Base-by-base conservation (phyloP, 164 flowering plant species). In the Dillenia turbinata region DNA sequence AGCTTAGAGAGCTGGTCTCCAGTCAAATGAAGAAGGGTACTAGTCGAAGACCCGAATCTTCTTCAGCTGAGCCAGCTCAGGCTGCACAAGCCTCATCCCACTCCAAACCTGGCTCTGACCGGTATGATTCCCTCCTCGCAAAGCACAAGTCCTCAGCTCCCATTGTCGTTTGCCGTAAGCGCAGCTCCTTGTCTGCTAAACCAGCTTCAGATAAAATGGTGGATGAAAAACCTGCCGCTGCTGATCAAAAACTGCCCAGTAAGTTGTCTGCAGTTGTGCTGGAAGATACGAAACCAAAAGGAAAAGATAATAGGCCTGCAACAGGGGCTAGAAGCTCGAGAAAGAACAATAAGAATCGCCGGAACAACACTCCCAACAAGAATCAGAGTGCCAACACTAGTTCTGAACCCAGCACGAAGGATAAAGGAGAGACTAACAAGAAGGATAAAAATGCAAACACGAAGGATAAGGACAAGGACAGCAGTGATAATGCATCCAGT, bases 131-230 rank as follows among this genome's bases (percentile, higher is more conserved):
- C 1, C 50, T 78, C 58, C 75, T 71, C n/a, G 67, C 61, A 2
- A 79, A 79, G 33, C 80, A 73, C 3, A 78, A 80, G 40, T 22
- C 82, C 6, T 46, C 77, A 0, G 78, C 65, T 15, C 81, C 84
- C 0, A 64, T 82, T 0, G 55, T 79, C 1, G 85, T 75, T 1
- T 85, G 85, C 62, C 75, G 85, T 5, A 85, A 84, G 54, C 70
- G 89, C 5, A 87, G 89, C 68, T 83, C 88, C 1, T 71, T 83
- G 8, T 56, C 83, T 2, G 71, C 76, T 1, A 80, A 77, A 33
- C 40, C 40, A 56, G 70, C 80, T 0, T 60, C 12, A 9, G 66
- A 76, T 22, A 49, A 65, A 24, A 55, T n/a, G 40, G 60, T 16
- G 48, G 77, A 63, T 9, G 73, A 61, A 43, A 67, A 69, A 72